phyloP scores from a whole-genome alignment of 345 rosid species.

The Anastatica hierochuntica region DNA sequence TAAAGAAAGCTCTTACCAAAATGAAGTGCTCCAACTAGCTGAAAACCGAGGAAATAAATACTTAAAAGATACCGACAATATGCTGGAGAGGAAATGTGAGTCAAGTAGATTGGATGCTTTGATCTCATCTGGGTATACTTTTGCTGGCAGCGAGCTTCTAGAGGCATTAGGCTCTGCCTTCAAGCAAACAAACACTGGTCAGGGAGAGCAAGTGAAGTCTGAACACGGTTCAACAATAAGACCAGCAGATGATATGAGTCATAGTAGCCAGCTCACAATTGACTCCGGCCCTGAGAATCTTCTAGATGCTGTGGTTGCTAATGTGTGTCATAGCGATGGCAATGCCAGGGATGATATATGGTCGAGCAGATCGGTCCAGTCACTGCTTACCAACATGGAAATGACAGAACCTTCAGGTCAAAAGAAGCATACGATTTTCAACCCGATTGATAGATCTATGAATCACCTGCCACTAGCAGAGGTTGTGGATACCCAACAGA shows the following conservation, averaged over 20 bases:
- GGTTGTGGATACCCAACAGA: slow-evolving; percentile 34
- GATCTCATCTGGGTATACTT: slow-evolving; percentile 38
- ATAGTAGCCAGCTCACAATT: slow-evolving; percentile 40
- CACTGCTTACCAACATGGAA: slow-evolving; percentile 41
- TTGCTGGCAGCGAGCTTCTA: slow-evolving; percentile 63
- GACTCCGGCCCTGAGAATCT: slow-evolving; percentile 67
- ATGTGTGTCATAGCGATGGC: slow-evolving; percentile 40
- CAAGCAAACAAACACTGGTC: slow-evolving; percentile 29
- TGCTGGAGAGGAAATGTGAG: slow-evolving; percentile 26
- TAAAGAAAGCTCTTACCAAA: slow-evolving; percentile 23
- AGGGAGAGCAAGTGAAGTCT: slow-evolving; percentile 36
- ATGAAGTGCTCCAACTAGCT: slow-evolving; percentile 23
- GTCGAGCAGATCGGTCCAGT: slow-evolving; percentile 40
- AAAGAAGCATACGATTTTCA: slow-evolving; percentile 23
- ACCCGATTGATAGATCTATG: slow-evolving; percentile 39
- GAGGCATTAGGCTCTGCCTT: slow-evolving; percentile 81
- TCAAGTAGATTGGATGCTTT: slow-evolving; percentile 29
- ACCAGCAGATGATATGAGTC: slow-evolving; percentile 42
- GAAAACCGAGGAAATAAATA: slow-evolving; percentile 33
- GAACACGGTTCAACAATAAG: slow-evolving; percentile 34
- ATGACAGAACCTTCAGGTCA: slow-evolving; percentile 41
- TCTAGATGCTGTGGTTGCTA: slow-evolving; percentile 84
- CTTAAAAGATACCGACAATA: too few relatives aligned
- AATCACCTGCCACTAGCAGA: slow-evolving; percentile 35
- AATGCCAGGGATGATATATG: slow-evolving; percentile 44